Percentiles rank a stretch among this genome's conserved stretches.
Evolutionary conservation across 495 filamentous ascomycete genomes (phyloP).

Genomic region (Penicillium antarcticum): DNA sequence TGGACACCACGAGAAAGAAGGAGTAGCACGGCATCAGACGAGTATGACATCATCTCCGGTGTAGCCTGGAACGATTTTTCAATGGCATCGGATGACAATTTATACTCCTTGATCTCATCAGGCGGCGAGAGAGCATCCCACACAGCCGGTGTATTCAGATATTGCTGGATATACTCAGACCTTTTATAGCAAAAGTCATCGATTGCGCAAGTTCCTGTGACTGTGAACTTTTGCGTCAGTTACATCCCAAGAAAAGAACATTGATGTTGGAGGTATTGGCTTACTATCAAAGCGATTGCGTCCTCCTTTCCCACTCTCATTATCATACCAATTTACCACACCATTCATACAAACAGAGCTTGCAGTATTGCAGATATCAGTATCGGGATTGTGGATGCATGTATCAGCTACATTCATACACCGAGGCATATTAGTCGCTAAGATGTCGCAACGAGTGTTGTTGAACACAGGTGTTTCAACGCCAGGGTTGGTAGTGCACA

Average conservation of each 20-base stretch:
- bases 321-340: conserved; percentile 22
- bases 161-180: conserved; percentile 24
- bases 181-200: conserved; percentile 38
- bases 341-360: conserved; percentile 25
- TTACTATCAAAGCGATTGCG: conserved; percentile 43
- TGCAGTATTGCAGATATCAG: conserved; percentile 26
- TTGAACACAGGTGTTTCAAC: conserved; percentile 39
- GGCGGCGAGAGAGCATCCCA: conserved; percentile 32
- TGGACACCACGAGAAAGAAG: conserved; percentile 34
- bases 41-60: conserved; percentile 21
- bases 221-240: conserved; percentile 8
- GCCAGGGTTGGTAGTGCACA: conserved; percentile 42
- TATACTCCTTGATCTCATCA: conserved; percentile 25
- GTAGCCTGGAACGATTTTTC: conserved; percentile 24
- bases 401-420: conserved; percentile 33
- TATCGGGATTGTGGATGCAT: conserved; percentile 29
- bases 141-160: conserved; percentile 32
- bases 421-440: conserved; percentile 39
- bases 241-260: not conserved
- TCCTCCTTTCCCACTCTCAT: conserved; percentile 30
- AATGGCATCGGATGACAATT: conserved; percentile 16
- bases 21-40: conserved; percentile 25
- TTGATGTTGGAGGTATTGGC: not conserved
- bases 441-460: conserved; percentile 39
- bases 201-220: conserved; percentile 32